These are phyloP conservation scores for Helicostylum pulchrum DNA, from an alignment of 192 early-diverging fungal species.

Conservation along the genomic window DNA sequence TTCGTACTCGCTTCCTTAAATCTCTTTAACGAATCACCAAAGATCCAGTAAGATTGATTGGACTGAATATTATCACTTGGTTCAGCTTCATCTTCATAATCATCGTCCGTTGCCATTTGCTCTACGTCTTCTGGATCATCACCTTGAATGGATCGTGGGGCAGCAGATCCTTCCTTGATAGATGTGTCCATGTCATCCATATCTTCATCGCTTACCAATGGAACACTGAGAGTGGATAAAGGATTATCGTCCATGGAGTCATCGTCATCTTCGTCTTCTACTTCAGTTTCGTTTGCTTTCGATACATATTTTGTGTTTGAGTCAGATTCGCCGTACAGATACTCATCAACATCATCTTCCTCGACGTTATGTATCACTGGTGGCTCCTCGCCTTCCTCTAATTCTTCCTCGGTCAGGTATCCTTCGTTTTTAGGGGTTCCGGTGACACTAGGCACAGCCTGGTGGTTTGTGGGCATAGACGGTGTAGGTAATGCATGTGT, in stretches of 20 bases:
- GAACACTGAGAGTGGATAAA: neutral
- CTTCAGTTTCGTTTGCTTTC: neutral
- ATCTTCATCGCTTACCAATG: conserved; percentile 2
- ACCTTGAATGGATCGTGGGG: neutral
- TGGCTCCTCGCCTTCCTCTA: conserved; percentile 2
- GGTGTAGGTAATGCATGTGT: neutral
- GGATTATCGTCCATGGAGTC: neutral
- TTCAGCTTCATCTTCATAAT: neutral
- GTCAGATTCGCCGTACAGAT: conserved; percentile 24
- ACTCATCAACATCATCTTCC: conserved; percentile 30
- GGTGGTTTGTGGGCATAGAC: neutral
- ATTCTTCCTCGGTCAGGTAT: neutral
- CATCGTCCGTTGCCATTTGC: neutral
- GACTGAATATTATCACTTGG: conserved; percentile 5
- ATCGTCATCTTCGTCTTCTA: neutral
- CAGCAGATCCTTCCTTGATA: too few species aligned
- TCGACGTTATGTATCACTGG: neutral
- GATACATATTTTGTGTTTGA: neutral
- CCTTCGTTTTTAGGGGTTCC: neutral
- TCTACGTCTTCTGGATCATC: conserved; percentile 9
- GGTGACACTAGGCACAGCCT: neutral
- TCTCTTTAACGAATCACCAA: conserved; percentile 31
- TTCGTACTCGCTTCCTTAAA: conserved; percentile 24
- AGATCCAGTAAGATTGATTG: conserved; percentile 38
- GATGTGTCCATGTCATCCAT: neutral